phyloP scores from a whole-genome alignment of 2,329 filamentous ascomycete species.

The Eutypella sp. region DNA sequence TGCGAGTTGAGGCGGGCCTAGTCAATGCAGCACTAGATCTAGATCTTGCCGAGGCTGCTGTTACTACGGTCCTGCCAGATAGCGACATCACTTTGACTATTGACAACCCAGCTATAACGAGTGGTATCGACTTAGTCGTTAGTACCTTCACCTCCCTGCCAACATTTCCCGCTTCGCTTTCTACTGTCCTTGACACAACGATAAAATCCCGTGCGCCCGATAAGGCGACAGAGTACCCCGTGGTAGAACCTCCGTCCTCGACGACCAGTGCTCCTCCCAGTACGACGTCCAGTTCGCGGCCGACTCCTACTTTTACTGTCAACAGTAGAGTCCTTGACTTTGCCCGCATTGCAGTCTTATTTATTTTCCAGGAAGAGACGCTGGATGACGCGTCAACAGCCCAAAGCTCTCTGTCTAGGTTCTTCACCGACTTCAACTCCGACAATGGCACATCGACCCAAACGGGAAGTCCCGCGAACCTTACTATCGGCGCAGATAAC shows the following conservation, averaged over 20 bases:
- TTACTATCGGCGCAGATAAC: conserved; percentile 39
- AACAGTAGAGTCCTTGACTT: conserved; percentile 59
- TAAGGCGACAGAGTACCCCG: conserved; percentile 6
- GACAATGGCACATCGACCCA: conserved; percentile 7
- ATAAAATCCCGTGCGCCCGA: conserved; percentile 13
- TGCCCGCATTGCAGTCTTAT: conserved; percentile 57
- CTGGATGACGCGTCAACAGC: conserved; percentile 47
- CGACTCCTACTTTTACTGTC: conserved; percentile 39
- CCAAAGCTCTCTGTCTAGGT: conserved; percentile 48
- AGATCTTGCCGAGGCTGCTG: conserved; percentile 12
- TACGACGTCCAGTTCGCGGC: conserved; percentile 16
- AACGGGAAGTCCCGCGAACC: conserved; percentile 32
- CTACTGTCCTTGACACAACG: conserved; percentile 29
- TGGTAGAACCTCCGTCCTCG: conserved; percentile 13
- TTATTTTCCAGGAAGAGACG: conserved; percentile 52
- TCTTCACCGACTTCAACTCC: conserved; percentile 42
- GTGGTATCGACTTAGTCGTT: conserved; percentile 14
- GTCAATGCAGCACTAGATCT: conserved; percentile 19
- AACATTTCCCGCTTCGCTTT: conserved; percentile 14
- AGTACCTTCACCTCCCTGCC: conserved; percentile 17
- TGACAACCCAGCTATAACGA: conserved; percentile 16
- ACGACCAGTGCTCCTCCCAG: conserved; percentile 12
- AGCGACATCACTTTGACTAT: conserved; percentile 30
- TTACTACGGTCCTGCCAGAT: conserved; percentile 23
- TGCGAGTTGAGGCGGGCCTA: conserved; percentile 27